Percentiles rank a stretch among this genome's conserved stretches.
Evolutionary conservation across 2,329 filamentous ascomycete genomes (phyloP).

Genomic region (Fusarium anthophilum): DNA sequence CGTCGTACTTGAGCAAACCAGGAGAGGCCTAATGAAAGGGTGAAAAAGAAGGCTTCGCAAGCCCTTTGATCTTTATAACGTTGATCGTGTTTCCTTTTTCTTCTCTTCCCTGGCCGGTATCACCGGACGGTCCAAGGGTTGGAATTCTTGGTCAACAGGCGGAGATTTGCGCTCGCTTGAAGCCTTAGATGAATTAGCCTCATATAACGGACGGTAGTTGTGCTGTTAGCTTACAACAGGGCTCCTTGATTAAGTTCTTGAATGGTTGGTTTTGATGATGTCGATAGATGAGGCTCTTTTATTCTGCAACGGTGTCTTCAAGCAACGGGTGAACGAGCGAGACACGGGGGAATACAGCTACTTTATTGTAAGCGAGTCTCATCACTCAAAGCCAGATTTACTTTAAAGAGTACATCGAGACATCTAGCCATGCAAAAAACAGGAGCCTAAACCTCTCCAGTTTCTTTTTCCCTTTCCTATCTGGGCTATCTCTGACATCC

Average conservation of each 20-base stretch:
- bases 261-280: neutral
- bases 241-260: neutral
- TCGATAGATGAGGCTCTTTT: neutral
- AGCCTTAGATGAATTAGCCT: slow-evolving; percentile 29
- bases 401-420: neutral
- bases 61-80: slow-evolving; percentile 15
- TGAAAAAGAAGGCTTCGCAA: neutral
- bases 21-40: neutral
- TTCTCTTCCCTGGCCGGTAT: slow-evolving; percentile 5
- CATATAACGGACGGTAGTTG: slow-evolving; percentile 21
- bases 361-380: slow-evolving; percentile 33
- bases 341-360: slow-evolving; percentile 1
- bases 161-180: slow-evolving; percentile 37
- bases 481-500: slow-evolving; percentile 5
- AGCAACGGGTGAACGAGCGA: neutral
- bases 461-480: slow-evolving; percentile 10
- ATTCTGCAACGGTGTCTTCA: neutral
- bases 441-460: slow-evolving; percentile 8
- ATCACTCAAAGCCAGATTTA: slow-evolving; percentile 17
- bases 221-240: neutral
- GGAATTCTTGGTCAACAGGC: slow-evolving; percentile 24
- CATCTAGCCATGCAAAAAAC: slow-evolving; percentile 19
- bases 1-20: neutral
- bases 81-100: slow-evolving; percentile 6
- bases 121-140: slow-evolving; percentile 21